phyloP scores from a whole-genome alignment of 257 asterid species.

The Solanum rostratum region DNA sequence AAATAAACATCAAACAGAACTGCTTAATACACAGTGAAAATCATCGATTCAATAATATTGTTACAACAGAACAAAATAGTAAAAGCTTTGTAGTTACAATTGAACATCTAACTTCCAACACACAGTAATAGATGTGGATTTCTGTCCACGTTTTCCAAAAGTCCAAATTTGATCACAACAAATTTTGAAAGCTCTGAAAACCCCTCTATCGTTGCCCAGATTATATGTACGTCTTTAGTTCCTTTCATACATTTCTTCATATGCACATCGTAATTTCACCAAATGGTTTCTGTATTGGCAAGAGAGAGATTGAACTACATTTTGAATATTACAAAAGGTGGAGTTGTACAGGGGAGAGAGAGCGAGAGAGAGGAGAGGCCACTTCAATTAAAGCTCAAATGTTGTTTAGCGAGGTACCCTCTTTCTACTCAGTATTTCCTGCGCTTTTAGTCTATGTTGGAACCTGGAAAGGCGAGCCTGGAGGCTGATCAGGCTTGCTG shows the following conservation, averaged over 20 bases:
- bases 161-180: background rate
- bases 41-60: background rate
- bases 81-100: background rate
- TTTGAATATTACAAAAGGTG: background rate
- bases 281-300: background rate
- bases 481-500: constrained; percentile 91
- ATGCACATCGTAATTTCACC: background rate
- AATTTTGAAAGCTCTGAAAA: background rate
- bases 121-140: background rate
- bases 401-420: constrained; percentile 53
- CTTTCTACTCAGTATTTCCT: constrained; percentile 91
- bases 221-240: background rate
- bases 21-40: background rate
- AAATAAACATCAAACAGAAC: background rate
- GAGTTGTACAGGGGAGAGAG: background rate
- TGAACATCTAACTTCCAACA: background rate
- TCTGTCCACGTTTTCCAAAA: background rate
- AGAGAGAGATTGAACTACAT: background rate
- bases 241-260: background rate
- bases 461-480: constrained; percentile 98
- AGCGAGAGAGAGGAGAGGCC: background rate
- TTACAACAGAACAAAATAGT: background rate
- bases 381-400: background rate
- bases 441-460: constrained; percentile 95
- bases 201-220: background rate